These are phyloP conservation scores for Spergularia azorica DNA, from an alignment of 179 eudicot genomes.

Conservation along the genomic window DNA sequence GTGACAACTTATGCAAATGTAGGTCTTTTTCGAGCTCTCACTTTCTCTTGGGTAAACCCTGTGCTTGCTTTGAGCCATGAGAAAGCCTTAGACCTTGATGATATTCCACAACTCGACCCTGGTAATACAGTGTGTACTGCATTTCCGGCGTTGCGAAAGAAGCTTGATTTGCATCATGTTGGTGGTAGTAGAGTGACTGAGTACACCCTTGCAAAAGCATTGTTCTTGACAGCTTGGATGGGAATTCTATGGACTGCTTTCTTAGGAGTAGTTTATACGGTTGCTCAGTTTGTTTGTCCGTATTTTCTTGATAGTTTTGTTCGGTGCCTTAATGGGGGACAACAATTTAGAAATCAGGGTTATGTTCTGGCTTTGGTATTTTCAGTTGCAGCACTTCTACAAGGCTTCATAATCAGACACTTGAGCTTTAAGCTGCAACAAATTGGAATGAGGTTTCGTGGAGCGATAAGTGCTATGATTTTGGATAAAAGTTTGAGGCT, in stretches of 20 bases:
- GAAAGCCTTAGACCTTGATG: constrained; percentile 56
- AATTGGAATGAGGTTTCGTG: constrained; percentile 39
- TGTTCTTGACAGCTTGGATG: constrained; percentile 41
- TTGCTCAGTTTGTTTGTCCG: constrained; percentile 58
- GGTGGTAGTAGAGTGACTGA: constrained; percentile 15
- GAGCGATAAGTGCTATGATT: constrained; percentile 31
- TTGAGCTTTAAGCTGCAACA: constrained; percentile 31
- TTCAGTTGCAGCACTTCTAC: constrained; percentile 41
- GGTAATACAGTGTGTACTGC: constrained; percentile 49
- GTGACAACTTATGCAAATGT: constrained; percentile 50
- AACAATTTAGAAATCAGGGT: constrained; percentile 36
- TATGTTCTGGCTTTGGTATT: constrained; percentile 43
- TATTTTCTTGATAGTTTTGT: constrained; percentile 61
- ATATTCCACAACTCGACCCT: constrained; percentile 53
- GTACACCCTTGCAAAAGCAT: constrained; percentile 43
- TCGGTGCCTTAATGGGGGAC: constrained; percentile 50
- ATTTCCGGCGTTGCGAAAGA: constrained; percentile 40
- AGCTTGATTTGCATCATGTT: constrained; percentile 18
- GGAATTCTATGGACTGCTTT: constrained; percentile 49
- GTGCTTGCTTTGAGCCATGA: constrained; percentile 40
- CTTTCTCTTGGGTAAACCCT: constrained; percentile 61
- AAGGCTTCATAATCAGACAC: constrained; percentile 46
- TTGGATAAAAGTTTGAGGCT: constrained; percentile 38
- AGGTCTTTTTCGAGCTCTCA: constrained; percentile 39
- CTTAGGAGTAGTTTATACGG: constrained; percentile 34